Evolutionary conservation across 140 eudicot species (phyloP), one percentile per base, ranked within the genome.

Genomic region (Oenanthe javanica): DNA sequence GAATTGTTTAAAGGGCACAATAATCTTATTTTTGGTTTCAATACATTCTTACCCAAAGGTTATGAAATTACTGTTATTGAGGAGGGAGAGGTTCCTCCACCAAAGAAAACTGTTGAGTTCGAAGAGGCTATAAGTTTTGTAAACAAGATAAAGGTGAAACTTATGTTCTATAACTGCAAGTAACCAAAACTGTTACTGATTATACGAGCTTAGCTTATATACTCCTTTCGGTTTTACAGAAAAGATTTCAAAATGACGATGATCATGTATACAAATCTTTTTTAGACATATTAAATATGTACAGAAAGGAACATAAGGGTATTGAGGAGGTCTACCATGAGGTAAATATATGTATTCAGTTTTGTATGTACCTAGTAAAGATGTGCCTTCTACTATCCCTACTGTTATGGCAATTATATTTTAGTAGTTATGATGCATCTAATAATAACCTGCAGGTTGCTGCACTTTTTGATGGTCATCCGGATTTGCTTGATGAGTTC

Each of bases 41-140:
- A 93, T 79, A 93, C 98, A 71, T 93, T 93, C 86, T 89, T 93
- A 84, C 98, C 98, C 63, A 93, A 93, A 85, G 98, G 99, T 49
- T 92, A 85, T 83, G 99, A 94, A 85, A 94, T 94, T 72, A 94
- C 97, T 55, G 86, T 92, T n/a, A 86, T 86, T 42, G 97, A 92
- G 36, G 96, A 87, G 54, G 97, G 89, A 5, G 98, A 89, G 78
- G 90, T 93, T 61, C 97, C 97, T 54, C 97, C 92, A 51, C 89
- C 90, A 67, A 94, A 94, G 79, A 88, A 89, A 83, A 84, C 93
- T 0, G 86, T 88, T 47, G 82, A 79, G 76, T 88, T 88, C 70
- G 89, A 88, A 75, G 90, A 89, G 84, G 92, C 92, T 51, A 89
- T 89, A 59, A 81, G 88, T 84, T 89, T 86, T 82, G 92, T 88